Evolutionary conservation across 352 stramenopile species (phyloP).

Genomic region (Phytophthora ohioensis): DNA sequence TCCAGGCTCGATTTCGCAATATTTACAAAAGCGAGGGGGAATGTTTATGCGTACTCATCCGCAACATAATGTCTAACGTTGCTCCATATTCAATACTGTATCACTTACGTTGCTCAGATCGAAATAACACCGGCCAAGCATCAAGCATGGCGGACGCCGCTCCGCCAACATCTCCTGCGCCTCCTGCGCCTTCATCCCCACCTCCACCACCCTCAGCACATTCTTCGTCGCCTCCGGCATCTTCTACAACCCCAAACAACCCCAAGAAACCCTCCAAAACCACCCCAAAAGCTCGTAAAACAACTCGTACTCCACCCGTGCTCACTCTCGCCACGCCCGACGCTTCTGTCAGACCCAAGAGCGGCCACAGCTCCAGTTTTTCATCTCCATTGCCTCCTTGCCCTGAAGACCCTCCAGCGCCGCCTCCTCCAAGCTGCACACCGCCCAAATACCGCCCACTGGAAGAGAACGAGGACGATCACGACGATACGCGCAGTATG

Average conservation of each 20-base stretch:
- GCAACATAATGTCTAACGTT: neutral
- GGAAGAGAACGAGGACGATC: slow-evolving; percentile 65
- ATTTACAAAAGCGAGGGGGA: no score
- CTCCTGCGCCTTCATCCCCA: slow-evolving; percentile 40
- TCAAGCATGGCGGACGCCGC: slow-evolving; percentile 14
- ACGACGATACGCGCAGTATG: slow-evolving; percentile 55
- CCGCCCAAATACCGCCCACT: slow-evolving; percentile 75
- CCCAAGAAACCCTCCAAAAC: slow-evolving; percentile 22
- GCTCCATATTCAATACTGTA: neutral
- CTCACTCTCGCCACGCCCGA: slow-evolving; percentile 14
- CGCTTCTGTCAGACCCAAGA: slow-evolving; percentile 11
- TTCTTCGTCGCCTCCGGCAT: slow-evolving; percentile 27
- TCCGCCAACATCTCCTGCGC: slow-evolving; percentile 19
- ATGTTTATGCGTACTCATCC: neutral
- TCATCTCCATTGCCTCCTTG: slow-evolving; percentile 80
- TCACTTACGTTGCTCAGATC: neutral
- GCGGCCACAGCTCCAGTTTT: slow-evolving; percentile 66
- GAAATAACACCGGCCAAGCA: neutral
- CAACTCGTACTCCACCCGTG: slow-evolving; percentile 6
- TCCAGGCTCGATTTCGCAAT: no score
- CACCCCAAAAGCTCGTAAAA: slow-evolving; percentile 4
- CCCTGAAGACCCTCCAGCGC: slow-evolving; percentile 71
- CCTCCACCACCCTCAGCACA: slow-evolving; percentile 35
- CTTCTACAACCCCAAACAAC: neutral
- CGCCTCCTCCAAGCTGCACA: slow-evolving; percentile 66